Evolutionary conservation across 805 yeast species (phyloP).

Genomic region (Ogataea trehalophila): DNA sequence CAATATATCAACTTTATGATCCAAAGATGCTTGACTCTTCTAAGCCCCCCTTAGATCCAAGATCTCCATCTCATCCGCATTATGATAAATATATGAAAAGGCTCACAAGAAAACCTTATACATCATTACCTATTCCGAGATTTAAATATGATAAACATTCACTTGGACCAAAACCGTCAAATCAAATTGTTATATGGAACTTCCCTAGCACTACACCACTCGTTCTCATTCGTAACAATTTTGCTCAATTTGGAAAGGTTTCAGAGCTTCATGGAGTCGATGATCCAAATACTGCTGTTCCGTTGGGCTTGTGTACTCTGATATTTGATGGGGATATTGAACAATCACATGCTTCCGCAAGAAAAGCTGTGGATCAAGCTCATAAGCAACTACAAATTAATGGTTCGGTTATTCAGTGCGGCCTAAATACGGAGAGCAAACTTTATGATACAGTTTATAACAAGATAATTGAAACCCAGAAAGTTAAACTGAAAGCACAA

Average conservation of each 20-base stretch:
- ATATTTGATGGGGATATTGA: constrained; percentile 56
- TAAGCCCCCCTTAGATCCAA: constrained; percentile 17
- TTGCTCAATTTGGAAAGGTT: constrained; percentile 60
- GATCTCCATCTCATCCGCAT: constrained; percentile 6
- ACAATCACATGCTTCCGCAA: constrained; percentile 43
- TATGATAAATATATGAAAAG: constrained; percentile 8
- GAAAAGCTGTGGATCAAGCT: constrained; percentile 37
- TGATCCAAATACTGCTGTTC: constrained; percentile 74
- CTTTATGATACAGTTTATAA: constrained; percentile 31
- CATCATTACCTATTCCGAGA: constrained; percentile 21
- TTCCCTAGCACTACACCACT: constrained; percentile 52
- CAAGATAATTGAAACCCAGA: constrained; percentile 30
- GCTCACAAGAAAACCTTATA: constrained; percentile 7
- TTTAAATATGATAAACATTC: constrained; percentile 64
- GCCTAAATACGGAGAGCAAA: constrained; percentile 41
- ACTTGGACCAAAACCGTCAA: constrained; percentile 67
- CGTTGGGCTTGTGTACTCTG: constrained; percentile 66
- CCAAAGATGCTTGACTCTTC: constrained; percentile 32
- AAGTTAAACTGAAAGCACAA: constrained; percentile 30
- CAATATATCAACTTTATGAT: constrained; percentile 32
- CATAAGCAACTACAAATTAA: constrained; percentile 42
- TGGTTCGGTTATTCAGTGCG: constrained; percentile 49
- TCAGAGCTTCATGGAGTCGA: constrained; percentile 52
- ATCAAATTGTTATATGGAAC: constrained; percentile 67
- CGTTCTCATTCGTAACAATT: constrained; percentile 42